Evolutionary conservation across 1,139 yeast genomes (phyloP), one percentile per base, ranked within the genome.

Genomic region (Yamadazyma sp.): DNA sequence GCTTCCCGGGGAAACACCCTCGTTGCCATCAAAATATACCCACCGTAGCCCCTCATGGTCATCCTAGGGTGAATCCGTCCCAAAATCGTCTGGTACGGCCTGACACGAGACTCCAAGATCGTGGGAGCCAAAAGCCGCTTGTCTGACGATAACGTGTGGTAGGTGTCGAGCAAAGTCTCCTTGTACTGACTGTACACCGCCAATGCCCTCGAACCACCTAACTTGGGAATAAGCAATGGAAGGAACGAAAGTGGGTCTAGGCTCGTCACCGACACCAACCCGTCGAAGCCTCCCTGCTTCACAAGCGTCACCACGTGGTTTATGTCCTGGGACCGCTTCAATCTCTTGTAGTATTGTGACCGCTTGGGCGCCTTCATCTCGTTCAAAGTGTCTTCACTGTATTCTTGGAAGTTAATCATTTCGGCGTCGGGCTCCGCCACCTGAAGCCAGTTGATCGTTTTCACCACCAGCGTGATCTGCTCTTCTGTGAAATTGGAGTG

Each of bases 41-140:
- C 99, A 37, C 98, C 98, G 42, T 84, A 92, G 3, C 96, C 91
- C 56, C 88, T 76, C 75, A 85, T 83, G 0, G 97, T 87, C 99
- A 92, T 94, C 44, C 83, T 62, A 0, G 99, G 99, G 60, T 94
- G 98, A 59, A 92, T 71, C 58, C 95, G 81, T 6, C 98, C 98
- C 10, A 95, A 89, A 22, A 92, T 79, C 3, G 97, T 89, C 63
- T 92, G 99, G 58, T 85, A 88, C 37, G 83, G 84, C 47, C 97
- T 78, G 7, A 87, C 95, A 44, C 88, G 73, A 0, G 95, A 79
- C 59, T 91, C 97, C 45, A 78, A 72, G 22, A 94, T 80, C 2
- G 89, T 78, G 4, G 97, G 96, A 1, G 95, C 94, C 51, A 92
- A 69, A 9, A 87, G 77, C 38, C 91, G 71, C 47, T 78, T 72